Evolutionary conservation across 2,329 filamentous ascomycete species (phyloP), one percentile per base, ranked within the genome.

Genomic region (Aspergillus brasiliensis): DNA sequence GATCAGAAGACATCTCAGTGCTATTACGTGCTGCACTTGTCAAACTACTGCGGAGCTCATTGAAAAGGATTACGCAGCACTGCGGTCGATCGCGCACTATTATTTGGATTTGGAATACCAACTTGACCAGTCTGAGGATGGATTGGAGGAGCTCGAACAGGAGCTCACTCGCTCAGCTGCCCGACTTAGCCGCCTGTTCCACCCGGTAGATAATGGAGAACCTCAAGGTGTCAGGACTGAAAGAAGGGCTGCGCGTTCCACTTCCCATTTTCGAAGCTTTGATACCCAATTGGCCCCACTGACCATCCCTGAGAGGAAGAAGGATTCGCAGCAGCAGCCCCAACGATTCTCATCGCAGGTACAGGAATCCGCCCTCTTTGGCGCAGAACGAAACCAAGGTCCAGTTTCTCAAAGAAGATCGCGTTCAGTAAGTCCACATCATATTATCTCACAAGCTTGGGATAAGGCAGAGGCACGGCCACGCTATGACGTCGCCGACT

Each of bases 61-160:
- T 25, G 27, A 60, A n/a, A 19, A 47, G 8, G 57, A 65, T 21
- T 66, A 66, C 42, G 62, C 69, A 21, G 44, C 59, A n/a, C 62
- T 70, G 11, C 65, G 69, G 55, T 51, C 52, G 6, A 60, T 59
- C 4, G 66, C 65, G 15, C 61, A 65, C 5, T 62, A 64, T 17
- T 72, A 73, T 51, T 57, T 67, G 51, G 59, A 56, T 5, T 58
- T 69, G 38, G 72, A 74, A 56, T 57, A 62, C 21, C 62, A 61
- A 10, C 71, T 71, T 44, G 59, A 69, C 23, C 40, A 65, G n/a
- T 54, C 62, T 3, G 72, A 75, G 55, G 66, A 69, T 19, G 60
- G 65, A n/a, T 53, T 74, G 34, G 66, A 66, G 44, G 58, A 60
- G n/a, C 58, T 68, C n/a, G 71, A 75, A 46, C 67, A 64, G 31